Evolutionary conservation across 2,329 filamentous ascomycete species (phyloP), one percentile per base, ranked within the genome.

Genomic region (Dothideomycetes sp.): DNA sequence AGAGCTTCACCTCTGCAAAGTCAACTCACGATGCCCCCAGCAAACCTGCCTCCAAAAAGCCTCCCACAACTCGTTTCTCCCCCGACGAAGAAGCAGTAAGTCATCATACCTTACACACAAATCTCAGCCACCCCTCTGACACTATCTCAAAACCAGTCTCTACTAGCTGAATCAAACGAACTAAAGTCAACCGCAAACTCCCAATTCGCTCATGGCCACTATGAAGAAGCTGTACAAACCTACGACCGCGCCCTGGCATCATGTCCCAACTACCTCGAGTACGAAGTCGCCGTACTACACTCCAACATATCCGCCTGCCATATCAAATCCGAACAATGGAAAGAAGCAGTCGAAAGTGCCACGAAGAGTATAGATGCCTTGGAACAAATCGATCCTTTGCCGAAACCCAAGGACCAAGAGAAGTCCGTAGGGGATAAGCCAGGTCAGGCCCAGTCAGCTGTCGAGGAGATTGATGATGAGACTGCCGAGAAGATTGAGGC

Each of bases 251-350:
- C 91, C 16, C 69, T 93, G 3, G 71, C 77, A 10, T 74, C 79
- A 6, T 88, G 85, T 53, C 89, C 89, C 2, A 80, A 77, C 49
- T 93, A 94, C 58, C 74, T 94, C 18, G 79, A 89, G 58, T 94
- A 85, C 64, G 86, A 94, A 51, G 71, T 89, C 47, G 86, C 88
- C 18, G 84, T 96, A 8, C 70, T 96, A 5, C 78, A 81, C 45
- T 87, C 83, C 58, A 96, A 96, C 65, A 81, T 95, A 49, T 76
- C 89, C 2, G 89, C 88, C 8, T 94, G 87, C 57, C 78, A 94
- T 53, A 61, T 96, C 41, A 93, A 93, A 58, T 68, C 93, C 3
- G 71, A 79, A 46, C 80, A 89, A 46, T 95, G 87, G 84, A 86
- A 88, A 50, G 78, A 84, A 20, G 84, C 86, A 8, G 73, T 87